Percentiles rank a stretch among this genome's conserved stretches.
Conservation (phyloP, 1,284 basidiomycete species). For the Rhodotorula sp. region DNA sequence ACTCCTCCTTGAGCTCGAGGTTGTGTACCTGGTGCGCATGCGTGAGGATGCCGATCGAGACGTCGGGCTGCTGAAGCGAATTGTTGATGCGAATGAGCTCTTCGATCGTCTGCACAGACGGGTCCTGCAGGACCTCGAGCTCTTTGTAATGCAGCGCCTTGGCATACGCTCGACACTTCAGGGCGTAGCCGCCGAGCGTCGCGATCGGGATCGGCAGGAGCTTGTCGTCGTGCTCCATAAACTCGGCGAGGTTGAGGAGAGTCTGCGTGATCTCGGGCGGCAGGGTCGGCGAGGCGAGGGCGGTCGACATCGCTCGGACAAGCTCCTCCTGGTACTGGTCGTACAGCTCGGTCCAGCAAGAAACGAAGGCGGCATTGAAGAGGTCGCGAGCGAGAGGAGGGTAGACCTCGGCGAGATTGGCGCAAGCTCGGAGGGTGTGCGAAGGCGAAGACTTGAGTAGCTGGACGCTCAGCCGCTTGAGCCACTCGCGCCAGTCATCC, state of each 20-base stretch:
- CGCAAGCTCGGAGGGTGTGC: conserved; percentile 92
- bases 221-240: conserved; percentile 99
- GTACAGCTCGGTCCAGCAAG: conserved; percentile 95
- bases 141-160: conserved; percentile 99
- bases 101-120: conserved; percentile 77
- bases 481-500: conserved; percentile 97
- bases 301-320: conserved; percentile 83
- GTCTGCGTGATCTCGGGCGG: conserved; percentile 92
- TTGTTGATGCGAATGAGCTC: conserved; percentile 97
- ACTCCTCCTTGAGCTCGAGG: conserved; percentile 82
- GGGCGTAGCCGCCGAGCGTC: conserved; percentile 88
- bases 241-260: conserved; percentile 93
- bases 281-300: conserved; percentile 75
- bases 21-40: conserved; percentile 67
- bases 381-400: conserved; percentile 88
- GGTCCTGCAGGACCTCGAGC: conserved; percentile 91
- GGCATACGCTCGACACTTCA: conserved; percentile 92
- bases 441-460: conserved; percentile 98
- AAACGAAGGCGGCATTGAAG: conserved; percentile 98
- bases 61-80: conserved; percentile 92
- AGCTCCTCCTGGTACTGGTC: conserved; percentile 97
- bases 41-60: conserved; percentile 89
- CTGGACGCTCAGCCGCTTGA: conserved; percentile 88
- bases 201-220: conserved; percentile 90
- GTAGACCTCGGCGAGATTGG: conserved; percentile 88